These are phyloP conservation scores for Pythium aristosporum DNA, from an alignment of 352 stramenopile species.

Conservation along the genomic window DNA sequence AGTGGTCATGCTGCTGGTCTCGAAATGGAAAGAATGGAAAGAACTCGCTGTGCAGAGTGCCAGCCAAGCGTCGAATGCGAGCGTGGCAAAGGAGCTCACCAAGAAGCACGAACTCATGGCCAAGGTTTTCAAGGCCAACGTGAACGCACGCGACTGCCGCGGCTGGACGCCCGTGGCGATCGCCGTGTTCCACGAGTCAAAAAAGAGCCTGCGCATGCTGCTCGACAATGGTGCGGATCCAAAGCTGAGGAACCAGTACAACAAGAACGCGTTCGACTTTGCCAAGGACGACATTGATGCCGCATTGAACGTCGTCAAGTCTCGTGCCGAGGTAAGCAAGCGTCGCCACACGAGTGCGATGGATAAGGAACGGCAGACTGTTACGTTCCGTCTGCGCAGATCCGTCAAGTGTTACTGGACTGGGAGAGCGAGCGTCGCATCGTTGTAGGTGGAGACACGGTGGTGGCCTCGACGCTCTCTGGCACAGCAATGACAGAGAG, in stretches of 20 bases:
- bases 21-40: slow-evolving; percentile 52
- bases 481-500: not conserved
- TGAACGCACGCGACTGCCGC: slow-evolving; percentile 75
- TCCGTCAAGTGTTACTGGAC: slow-evolving; percentile 63
- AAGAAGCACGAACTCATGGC: slow-evolving; percentile 34
- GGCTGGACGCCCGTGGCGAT: slow-evolving; percentile 86
- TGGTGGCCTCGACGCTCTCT: slow-evolving; percentile 2
- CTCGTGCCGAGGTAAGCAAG: slow-evolving; percentile 49
- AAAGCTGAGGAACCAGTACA: slow-evolving; percentile 88
- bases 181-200: slow-evolving; percentile 87
- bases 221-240: slow-evolving; percentile 81
- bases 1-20: slow-evolving; percentile 57
- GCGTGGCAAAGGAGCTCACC: slow-evolving; percentile 21
- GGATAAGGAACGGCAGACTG: not conserved
- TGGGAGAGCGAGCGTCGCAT: slow-evolving; percentile 61
- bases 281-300: slow-evolving; percentile 89
- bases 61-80: slow-evolving; percentile 19
- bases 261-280: slow-evolving; percentile 88
- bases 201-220: slow-evolving; percentile 62
- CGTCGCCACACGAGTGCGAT: not conserved
- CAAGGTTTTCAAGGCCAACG: slow-evolving; percentile 60
- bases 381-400: slow-evolving; percentile 27
- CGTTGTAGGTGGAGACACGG: not conserved
- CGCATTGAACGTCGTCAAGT: slow-evolving; percentile 80
- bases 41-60: slow-evolving; percentile 18